These are phyloP conservation scores for Tetrapisispora fleetii DNA, from an alignment of 805 yeast genomes.

Conservation along the genomic window DNA sequence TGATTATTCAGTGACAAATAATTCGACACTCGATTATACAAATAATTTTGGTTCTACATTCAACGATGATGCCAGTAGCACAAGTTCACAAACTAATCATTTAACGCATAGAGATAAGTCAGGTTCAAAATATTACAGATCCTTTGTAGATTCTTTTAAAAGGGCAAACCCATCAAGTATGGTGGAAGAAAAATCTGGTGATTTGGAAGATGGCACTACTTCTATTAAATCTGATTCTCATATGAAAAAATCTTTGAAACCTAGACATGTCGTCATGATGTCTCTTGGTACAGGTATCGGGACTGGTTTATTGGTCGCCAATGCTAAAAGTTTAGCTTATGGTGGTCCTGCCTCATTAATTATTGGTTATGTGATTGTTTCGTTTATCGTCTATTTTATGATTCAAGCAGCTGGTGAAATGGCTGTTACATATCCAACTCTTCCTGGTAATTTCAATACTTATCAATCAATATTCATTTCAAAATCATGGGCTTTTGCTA, in stretches of 20 bases:
- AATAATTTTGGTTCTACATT: not conserved
- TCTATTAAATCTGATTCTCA: slow-evolving; percentile 7
- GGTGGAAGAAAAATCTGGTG: slow-evolving; percentile 1
- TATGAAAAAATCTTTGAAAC: slow-evolving; percentile 15
- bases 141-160: slow-evolving; percentile 19
- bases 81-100: not conserved
- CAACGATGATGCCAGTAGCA: not conserved
- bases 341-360: slow-evolving; percentile 41
- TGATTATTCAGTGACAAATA: not conserved
- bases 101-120: not conserved
- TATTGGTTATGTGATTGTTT: slow-evolving; percentile 47
- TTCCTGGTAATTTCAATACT: slow-evolving; percentile 34
- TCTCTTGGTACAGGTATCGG: slow-evolving; percentile 82
- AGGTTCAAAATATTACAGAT: not conserved
- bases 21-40: not conserved
- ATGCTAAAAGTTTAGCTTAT: slow-evolving; percentile 35
- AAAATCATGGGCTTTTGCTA: slow-evolving; percentile 61
- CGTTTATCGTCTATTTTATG: slow-evolving; percentile 47
- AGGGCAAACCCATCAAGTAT: slow-evolving; percentile 7
- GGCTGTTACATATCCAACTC: slow-evolving; percentile 33
- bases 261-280: slow-evolving; percentile 56
- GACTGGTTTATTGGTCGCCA: slow-evolving; percentile 54
- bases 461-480: slow-evolving; percentile 40
- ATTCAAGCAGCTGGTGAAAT: slow-evolving; percentile 41
- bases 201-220: slow-evolving; percentile 8